These are phyloP conservation scores for Leccinum fibrillosum DNA, from an alignment of 768 basidiomycete genomes.

Conservation along the genomic window DNA sequence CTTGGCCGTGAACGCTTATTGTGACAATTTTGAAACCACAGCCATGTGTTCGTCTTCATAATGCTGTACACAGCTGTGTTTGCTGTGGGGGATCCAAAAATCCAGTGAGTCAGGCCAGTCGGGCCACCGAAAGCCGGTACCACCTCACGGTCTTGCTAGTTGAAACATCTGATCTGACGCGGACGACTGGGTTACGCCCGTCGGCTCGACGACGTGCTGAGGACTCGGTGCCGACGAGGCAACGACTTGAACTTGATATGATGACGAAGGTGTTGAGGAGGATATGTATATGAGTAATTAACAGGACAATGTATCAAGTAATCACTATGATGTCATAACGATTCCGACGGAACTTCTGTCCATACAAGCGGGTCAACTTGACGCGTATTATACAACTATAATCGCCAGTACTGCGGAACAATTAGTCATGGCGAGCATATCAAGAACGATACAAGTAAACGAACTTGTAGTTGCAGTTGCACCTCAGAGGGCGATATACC, in stretches of 20 bases:
- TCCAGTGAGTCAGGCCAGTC: slow-evolving; percentile 10
- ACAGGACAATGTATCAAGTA: background rate
- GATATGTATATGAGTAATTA: background rate
- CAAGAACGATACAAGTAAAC: background rate
- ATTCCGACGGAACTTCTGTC: background rate
- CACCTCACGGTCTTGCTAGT: background rate
- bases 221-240: background rate
- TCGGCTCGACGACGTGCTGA: background rate
- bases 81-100: slow-evolving; percentile 8
- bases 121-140: background rate
- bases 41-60: background rate
- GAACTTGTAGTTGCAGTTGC: background rate
- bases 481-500: background rate
- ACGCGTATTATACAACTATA: background rate
- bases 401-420: slow-evolving; percentile 1
- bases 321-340: background rate
- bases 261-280: background rate
- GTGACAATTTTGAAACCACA: background rate
- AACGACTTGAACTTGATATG: background rate
- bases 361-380: background rate
- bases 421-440: background rate
- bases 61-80: slow-evolving; percentile 21
- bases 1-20: background rate
- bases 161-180: background rate
- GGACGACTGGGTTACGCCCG: background rate